These are phyloP conservation scores for Cryptococcus hybrid DNA, from an alignment of 1,284 basidiomycete species.

Conservation along the genomic window DNA sequence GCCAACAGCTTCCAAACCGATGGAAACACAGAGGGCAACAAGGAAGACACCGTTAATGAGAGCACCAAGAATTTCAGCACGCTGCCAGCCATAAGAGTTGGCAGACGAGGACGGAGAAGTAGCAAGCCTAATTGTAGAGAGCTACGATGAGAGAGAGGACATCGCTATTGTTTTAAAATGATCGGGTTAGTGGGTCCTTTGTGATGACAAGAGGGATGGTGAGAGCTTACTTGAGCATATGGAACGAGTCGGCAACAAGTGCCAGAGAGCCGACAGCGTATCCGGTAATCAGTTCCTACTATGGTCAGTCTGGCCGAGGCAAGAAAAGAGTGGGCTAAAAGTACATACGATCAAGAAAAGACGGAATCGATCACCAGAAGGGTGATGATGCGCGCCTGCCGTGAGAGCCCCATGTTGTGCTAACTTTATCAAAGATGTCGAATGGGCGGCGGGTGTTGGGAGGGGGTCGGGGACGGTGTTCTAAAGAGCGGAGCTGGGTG, in stretches of 20 bases:
- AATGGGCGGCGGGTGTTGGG: no score
- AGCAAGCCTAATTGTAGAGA: slow-evolving; percentile 87
- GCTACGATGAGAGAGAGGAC: slow-evolving; percentile 94
- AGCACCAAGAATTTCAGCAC: slow-evolving; percentile 96
- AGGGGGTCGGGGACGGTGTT: no score
- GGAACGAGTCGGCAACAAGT: slow-evolving; percentile 94
- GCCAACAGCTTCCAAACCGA: slow-evolving; percentile 88
- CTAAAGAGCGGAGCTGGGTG: no score
- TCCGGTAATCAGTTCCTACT: slow-evolving; percentile 56
- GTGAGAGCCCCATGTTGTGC: slow-evolving; percentile 60
- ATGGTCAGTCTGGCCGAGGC: slow-evolving; percentile 3
- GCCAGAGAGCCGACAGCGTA: slow-evolving; percentile 94
- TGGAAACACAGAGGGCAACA: slow-evolving; percentile 92
- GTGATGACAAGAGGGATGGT: not conserved
- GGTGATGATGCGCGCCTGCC: slow-evolving; percentile 72
- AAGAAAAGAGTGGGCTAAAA: not conserved
- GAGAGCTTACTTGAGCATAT: slow-evolving; percentile 85
- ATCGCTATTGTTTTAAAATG: slow-evolving; percentile 60
- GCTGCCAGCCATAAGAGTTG: slow-evolving; percentile 70
- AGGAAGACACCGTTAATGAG: slow-evolving; percentile 97
- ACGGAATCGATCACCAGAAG: slow-evolving; percentile 79
- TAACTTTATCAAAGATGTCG: no score
- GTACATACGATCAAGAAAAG: slow-evolving; percentile 83
- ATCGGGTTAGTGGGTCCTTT: not conserved
- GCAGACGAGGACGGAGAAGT: slow-evolving; percentile 39